Evolutionary conservation across 176 grass and related monocot species (phyloP), one percentile per base, ranked within the genome.

Genomic region (Ampelocalamus luodianensis): DNA sequence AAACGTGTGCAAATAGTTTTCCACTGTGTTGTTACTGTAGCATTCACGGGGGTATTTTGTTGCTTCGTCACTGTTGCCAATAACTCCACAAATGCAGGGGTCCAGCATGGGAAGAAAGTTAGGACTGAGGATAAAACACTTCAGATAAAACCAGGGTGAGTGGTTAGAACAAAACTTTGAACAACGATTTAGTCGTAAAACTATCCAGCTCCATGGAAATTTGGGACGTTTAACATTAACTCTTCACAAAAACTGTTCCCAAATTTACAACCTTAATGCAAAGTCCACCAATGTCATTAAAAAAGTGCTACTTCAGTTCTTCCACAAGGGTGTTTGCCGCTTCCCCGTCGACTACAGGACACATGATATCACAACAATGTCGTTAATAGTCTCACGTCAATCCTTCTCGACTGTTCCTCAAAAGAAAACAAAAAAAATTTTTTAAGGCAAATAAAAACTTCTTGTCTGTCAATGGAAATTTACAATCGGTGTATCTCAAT

Each of bases 391-490:
- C 38, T 61, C 24, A 45, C 13, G 26, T 62, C 80, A 63, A 62
- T 69, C 16, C 34, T 38, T 71, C 32, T 82, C 5, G 18, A 74
- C 42, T 27, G 38, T 55, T 82, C 66, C 78, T 38, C 17, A 29
- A 71, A 42, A 51, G 17, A 34, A 17, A 46, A 45, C 0, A 0
- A 34, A 20, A 37, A 5, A 48, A n/a, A 37, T 34, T 34, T 34
- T 3, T 34, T 34, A 34, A 34, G 32, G 32, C 32, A 26, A 37
- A 5, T 39, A n/a, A 37, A 22, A 76, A 90, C 83, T 24, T 45
- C 3, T 54, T 74, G 12, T 4, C 5, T 72, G 56, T 61, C 12
- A 10, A 61, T 34, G 12, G 60, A 87, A 90, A 83, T 79, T 87
- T 87, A 87, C 89, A 79, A 4, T 46, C 5, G 12, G n/a, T 37